Percentiles rank a stretch among this genome's conserved stretches.
Evolutionary conservation across 2,329 filamentous ascomycete genomes (phyloP).

Genomic region (Botryotinia narcissicola): DNA sequence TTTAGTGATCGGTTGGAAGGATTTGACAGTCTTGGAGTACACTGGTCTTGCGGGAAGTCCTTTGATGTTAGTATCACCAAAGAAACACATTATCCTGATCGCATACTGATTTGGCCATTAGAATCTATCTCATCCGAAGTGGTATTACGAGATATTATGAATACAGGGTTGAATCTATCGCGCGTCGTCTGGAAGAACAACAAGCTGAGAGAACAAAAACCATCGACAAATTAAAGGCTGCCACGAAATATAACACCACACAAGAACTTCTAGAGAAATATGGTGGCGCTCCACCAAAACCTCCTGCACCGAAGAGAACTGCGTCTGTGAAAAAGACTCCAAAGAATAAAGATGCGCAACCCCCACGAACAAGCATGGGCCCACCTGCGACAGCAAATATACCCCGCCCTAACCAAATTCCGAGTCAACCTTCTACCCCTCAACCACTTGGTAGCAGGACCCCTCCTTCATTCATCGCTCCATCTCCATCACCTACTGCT

Average conservation of each 20-base stretch:
- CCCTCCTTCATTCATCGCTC: not conserved
- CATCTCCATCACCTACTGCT: conserved; percentile 30
- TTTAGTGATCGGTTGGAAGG: conserved; percentile 79
- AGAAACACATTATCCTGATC: not conserved
- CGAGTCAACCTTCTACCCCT: conserved; percentile 32
- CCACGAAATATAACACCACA: conserved; percentile 94
- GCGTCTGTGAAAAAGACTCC: conserved; percentile 32
- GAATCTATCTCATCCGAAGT: conserved; percentile 76
- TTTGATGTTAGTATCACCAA: conserved; percentile 59
- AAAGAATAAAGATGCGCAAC: conserved; percentile 27
- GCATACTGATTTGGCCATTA: conserved; percentile 41
- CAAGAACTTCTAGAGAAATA: conserved; percentile 93
- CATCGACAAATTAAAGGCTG: conserved; percentile 90
- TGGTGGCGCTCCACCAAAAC: conserved; percentile 52
- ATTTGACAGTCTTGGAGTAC: conserved; percentile 76
- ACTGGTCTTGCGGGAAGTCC: conserved; percentile 75
- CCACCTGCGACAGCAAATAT: conserved; percentile 66
- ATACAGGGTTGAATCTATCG: conserved; percentile 71
- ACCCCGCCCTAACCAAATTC: conserved; percentile 41
- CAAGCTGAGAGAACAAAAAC: conserved; percentile 79
- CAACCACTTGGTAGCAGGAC: conserved; percentile 23
- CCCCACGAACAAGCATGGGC: conserved; percentile 48
- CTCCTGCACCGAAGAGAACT: conserved; percentile 29
- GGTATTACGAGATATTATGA: conserved; percentile 70
- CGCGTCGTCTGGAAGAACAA: conserved; percentile 67